A percentile compares a stretch with the other conserved stretches of the same genome.
Conservation (phyloP, 179 eudicot genomes). For the Heliamphora pulchella region DNA sequence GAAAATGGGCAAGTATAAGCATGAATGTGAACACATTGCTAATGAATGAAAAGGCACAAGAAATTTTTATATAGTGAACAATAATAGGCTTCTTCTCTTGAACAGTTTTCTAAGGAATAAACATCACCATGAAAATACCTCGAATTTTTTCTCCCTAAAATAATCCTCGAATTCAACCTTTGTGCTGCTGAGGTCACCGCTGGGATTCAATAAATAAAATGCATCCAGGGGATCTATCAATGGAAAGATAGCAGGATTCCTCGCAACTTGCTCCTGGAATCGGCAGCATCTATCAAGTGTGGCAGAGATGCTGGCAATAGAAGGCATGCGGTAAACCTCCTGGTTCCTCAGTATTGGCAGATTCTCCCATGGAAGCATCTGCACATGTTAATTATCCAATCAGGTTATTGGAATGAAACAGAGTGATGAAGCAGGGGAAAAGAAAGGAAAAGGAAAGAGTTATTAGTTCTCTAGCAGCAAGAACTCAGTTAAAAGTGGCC, state of each 20-base stretch:
- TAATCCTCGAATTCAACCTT: constrained; percentile 76
- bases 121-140: constrained; percentile 38
- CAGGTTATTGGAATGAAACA: not conserved
- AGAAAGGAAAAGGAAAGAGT: not conserved
- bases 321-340: constrained; percentile 97
- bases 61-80: not conserved
- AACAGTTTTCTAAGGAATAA: not conserved
- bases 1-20: not conserved
- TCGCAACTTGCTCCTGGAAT: constrained; percentile 29
- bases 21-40: constrained; percentile 5
- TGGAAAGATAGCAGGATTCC: constrained; percentile 39
- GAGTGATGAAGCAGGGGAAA: not conserved
- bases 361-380: constrained; percentile 99
- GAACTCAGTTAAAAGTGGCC: not conserved
- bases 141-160: constrained; percentile 63
- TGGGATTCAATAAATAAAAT: constrained; percentile 84
- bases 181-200: constrained; percentile 76
- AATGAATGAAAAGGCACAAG: not conserved
- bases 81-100: not conserved
- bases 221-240: constrained; percentile 88
- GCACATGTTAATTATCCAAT: constrained; percentile 19
- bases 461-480: not conserved
- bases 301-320: constrained; percentile 61
- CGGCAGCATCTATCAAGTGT: constrained; percentile 47
- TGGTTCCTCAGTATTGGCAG: constrained; percentile 71